Base-by-base conservation (phyloP, 768 basidiomycete genomes). In the Hericium coralloides region DNA sequence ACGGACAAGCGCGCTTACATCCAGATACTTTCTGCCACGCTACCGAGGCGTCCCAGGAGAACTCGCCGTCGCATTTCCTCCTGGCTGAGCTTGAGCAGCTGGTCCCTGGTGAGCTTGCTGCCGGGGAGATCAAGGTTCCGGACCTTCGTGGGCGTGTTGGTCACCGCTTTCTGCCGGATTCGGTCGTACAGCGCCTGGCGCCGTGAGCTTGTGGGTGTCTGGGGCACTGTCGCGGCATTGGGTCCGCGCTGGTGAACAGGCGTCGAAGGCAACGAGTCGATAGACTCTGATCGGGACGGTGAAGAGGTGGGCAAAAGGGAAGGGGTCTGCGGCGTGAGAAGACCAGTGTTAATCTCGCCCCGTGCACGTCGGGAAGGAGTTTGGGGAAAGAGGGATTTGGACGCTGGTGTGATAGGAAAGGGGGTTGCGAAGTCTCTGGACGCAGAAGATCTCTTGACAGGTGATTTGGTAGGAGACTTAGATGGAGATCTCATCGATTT, bases 11-110 rank as follows among this genome's bases (percentile, higher is more conserved):
- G 15, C 41, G 59, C 60, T 58, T 52, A 88, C 91, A 92, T 91
- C 88, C 90, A 92, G 17, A 87, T 80, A 60, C 89, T 87, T 66
- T 93, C 90, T n/a, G 91, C 91, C 26, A 93, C 80, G 10, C 86
- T 85, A 25, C 79, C 78, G 7, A 93, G 77, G 18, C 91, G 82
- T 52, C 90, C 90, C 8, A 93, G 75, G 31, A 92, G 68, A 61
- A 86, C 89, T 38, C 89, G 76, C 57, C 86, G 77, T 58, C 88
- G 78, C 72, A 87, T 79, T 66, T 89, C 90, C 57, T 91, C 89
- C 65, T 90, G 89, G 43, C 83, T 76, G 55, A 91, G 72, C 69
- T 84, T 86, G 45, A 84, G 68, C 59, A 90, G 74, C 61, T 87
- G 80, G 54, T 88, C 87, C 26, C 25, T 50, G 58, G 76, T 80